A percentile compares a stretch with the other conserved stretches of the same genome.
phyloP scores from a whole-genome alignment of 139 green algal genomes.

The Ettlia oleoabundans region DNA sequence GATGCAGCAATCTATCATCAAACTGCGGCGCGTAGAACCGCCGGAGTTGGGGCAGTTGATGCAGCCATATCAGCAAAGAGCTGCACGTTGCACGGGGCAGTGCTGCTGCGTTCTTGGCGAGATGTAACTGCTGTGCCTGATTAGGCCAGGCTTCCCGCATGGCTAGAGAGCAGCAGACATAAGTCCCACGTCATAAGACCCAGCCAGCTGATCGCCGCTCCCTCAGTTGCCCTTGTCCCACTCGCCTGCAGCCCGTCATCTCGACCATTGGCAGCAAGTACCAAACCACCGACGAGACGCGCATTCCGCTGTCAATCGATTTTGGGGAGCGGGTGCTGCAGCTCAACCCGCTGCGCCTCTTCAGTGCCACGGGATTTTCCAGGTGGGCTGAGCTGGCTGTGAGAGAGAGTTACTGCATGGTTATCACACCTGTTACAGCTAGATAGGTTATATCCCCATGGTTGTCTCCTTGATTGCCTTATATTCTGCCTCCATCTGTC shows the following conservation, averaged over 20 bases:
- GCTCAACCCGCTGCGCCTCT: conserved; percentile 12
- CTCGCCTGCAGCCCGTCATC: conserved; percentile 11
- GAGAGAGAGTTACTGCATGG: not conserved
- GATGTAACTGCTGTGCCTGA: too few species aligned
- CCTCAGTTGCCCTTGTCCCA: too few species aligned
- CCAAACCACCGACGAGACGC: not conserved
- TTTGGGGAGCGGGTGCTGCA: conserved; percentile 1
- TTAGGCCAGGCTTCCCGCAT: too few species aligned
- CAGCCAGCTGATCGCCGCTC: too few species aligned
- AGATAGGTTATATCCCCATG: not conserved
- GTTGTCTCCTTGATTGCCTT: not conserved
- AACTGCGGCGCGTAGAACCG: too few species aligned
- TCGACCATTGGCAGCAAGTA: not conserved
- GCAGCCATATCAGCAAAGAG: too few species aligned
- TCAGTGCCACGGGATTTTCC: not conserved
- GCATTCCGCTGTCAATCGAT: not conserved
- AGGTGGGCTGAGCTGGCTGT: not conserved
- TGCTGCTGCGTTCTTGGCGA: too few species aligned
- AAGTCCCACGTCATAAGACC: too few species aligned
- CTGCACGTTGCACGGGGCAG: too few species aligned
- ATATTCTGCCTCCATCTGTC: not conserved
- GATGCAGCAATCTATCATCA: too few species aligned
- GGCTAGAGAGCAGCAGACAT: too few species aligned
- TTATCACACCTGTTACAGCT: not conserved
- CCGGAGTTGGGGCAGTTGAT: too few species aligned